phyloP scores from a whole-genome alignment of 202 grass and related monocot genomes.

The Eragrostis tef region DNA sequence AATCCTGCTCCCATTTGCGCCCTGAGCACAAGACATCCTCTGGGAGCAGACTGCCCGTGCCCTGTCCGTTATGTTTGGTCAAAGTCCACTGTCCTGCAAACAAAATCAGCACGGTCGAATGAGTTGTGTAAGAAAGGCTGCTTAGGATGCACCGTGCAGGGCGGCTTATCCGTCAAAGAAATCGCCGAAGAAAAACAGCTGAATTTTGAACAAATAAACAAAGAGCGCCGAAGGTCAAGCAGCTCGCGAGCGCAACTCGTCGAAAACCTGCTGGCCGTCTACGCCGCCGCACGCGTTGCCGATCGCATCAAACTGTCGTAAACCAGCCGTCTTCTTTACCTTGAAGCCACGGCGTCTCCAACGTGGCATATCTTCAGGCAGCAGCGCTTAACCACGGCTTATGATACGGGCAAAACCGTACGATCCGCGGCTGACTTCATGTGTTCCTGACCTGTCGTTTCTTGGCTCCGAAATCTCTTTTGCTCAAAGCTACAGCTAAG shows the following conservation, averaged over 20 bases:
- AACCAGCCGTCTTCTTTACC: constrained; percentile 33
- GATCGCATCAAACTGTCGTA: constrained; percentile 42
- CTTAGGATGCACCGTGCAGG: neutral
- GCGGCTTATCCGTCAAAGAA: constrained; percentile 8
- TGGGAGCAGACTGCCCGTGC: neutral
- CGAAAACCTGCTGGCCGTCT: constrained; percentile 36
- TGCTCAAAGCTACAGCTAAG: neutral
- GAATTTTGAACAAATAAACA: neutral
- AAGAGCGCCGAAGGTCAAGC: neutral
- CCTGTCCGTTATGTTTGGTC: neutral
- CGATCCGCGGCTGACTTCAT: constrained; percentile 45
- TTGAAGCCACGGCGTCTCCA: constrained; percentile 37
- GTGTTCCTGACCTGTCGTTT: constrained; percentile 42
- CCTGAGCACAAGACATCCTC: neutral
- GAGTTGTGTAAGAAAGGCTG: constrained; percentile 1
- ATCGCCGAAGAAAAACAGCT: neutral
- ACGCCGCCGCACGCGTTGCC: neutral
- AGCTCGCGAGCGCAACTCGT: neutral
- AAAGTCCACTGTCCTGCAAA: constrained; percentile 24
- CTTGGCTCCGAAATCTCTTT: constrained; percentile 40
- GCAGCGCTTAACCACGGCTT: neutral
- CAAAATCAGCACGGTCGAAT: constrained; percentile 2
- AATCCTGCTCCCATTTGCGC: neutral
- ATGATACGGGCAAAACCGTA: neutral
- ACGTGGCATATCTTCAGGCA: neutral